Evolutionary conservation across 257 asterid species (phyloP), one percentile per base, ranked within the genome.

Genomic region (Thymus mandschuricus): DNA sequence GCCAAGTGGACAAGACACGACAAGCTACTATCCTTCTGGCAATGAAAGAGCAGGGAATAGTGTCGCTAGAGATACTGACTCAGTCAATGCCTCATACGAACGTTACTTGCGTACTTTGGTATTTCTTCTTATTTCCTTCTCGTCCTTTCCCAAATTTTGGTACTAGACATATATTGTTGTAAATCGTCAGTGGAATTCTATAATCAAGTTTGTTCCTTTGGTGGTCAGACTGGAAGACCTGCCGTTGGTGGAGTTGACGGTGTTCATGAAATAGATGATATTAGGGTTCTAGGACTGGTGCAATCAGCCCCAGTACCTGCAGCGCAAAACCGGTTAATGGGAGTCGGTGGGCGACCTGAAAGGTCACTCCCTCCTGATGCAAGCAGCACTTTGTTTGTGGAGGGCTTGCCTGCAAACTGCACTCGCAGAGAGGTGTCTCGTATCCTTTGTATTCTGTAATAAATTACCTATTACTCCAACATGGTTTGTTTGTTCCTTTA

Each of bases 381-480:
- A 73, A 85, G 82, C 64, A 58, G 77, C 76, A 85, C 96, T 0
- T 84, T 91, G 75, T 73, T 59, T 44, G 82, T 82, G 61, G 86
- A 82, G 68, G 80, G 82, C 30, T 76, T 82, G 70, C 83, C 86
- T 38, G 75, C 79, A 3, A 78, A 76, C 44, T 81, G 83, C 66
- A 83, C 86, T 38, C 96, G 93, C 35, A 80, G 96, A 75, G 96
- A 90, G 74, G 92, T 88, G 48, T 75, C 97, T 12, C 93, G 96
- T 88, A 90, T 90, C 97, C 93, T 90, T 85, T 75, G 35, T 21
- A 8, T 30, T 38, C 3, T 31, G 29, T 44, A n/a, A 66, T 10
- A 8, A 34, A 12, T 33, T 54, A 29, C 10, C 34, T 10, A 60
- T 28, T 60, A 60, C 66, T 52, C 21, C 15, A 1, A 55, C 62